Percentiles rank a stretch among this genome's conserved stretches.
phyloP scores from a whole-genome alignment of 2,329 filamentous ascomycete genomes.

The Fusarium scirpi region DNA sequence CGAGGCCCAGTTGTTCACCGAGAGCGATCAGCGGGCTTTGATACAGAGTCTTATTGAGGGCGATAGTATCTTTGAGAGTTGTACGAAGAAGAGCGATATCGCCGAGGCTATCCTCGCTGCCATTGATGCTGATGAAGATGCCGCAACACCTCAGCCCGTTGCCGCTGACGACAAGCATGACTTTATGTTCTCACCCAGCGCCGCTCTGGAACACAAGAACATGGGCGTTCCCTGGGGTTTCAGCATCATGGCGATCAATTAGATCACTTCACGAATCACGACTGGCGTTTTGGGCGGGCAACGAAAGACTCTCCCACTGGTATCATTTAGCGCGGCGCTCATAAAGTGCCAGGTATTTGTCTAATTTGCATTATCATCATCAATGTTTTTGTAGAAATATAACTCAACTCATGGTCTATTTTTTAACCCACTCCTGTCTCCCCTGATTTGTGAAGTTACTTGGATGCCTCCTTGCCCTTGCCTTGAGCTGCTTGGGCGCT shows the following conservation, averaged over 20 bases:
- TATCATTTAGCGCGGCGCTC: constrained; percentile 36
- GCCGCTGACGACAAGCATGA: constrained; percentile 44
- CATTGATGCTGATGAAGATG: constrained; percentile 45
- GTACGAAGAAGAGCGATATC: constrained; percentile 35
- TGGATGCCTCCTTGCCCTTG: constrained; percentile 49
- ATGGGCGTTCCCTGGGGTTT: constrained; percentile 45
- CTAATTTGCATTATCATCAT: constrained; percentile 43
- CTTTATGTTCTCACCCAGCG: constrained; percentile 40
- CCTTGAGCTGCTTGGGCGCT: constrained; percentile 58
- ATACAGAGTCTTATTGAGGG: constrained; percentile 45
- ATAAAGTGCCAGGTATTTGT: constrained; percentile 31
- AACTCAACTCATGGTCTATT: constrained; percentile 49
- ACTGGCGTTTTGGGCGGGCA: constrained; percentile 37
- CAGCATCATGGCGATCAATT: constrained; percentile 47
- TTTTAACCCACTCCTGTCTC: constrained; percentile 7
- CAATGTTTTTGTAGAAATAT: constrained; percentile 42
- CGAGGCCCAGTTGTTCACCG: constrained; percentile 45
- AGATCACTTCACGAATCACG: constrained; percentile 39
- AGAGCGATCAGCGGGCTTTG: constrained; percentile 45
- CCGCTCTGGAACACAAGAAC: constrained; percentile 44
- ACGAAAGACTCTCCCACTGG: constrained; percentile 12
- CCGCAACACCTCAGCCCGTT: constrained; percentile 40
- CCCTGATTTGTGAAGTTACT: constrained; percentile 29
- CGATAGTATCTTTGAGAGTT: constrained; percentile 43
- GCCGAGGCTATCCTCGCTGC: constrained; percentile 43